Base-by-base conservation (phyloP, 2,329 filamentous ascomycete genomes). In the Clonostachys byssicola region DNA sequence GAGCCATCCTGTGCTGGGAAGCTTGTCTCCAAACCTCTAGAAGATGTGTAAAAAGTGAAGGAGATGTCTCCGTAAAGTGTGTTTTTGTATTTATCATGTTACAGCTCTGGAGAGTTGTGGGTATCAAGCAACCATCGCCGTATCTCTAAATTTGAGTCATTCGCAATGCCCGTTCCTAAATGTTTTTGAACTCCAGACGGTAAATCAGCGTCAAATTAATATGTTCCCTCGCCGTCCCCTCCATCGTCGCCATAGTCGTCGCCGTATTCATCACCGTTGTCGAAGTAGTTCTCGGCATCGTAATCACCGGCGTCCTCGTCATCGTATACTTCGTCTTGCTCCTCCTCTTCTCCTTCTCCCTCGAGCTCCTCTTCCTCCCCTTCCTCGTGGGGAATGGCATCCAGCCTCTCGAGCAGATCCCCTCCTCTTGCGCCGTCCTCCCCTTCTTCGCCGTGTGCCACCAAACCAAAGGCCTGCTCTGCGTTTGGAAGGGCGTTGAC, bases 251-350 rank as follows among this genome's bases (percentile, higher is more conserved):
- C 74, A 43, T 73, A 73, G 42, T 77, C 76, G 18, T 75, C 73
- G 35, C 73, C 72, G 45, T 77, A 72, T 20, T 80, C 77, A 51
- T 78, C 76, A 12, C 77, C 77, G 20, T 73, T 77, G 50, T 82
- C 79, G 57, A 83, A 83, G 63, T 82, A 82, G 10, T 71, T 71
- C 55, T 83, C 80, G 3, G 80, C 80, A 41, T 83, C 75, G 57
- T 83, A 83, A 50, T 83, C 80, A 8, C 80, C 79, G 2, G 75
- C 80, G 43, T 79, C 77, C 49, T 81, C 77, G 47, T 83, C 80
- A 43, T 83, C 76, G 50, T 75, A 77, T 20, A 64, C 66, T 47
- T 76, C 72, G 46, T 76, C 74, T 52, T 75, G 71, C 16, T 73
- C 73, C 10, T 71, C 72, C 45, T 73, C 71, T 34, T 66, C 71